These are phyloP conservation scores for Marasmius sp. DNA, from an alignment of 1,284 basidiomycete genomes.

Conservation along the genomic window DNA sequence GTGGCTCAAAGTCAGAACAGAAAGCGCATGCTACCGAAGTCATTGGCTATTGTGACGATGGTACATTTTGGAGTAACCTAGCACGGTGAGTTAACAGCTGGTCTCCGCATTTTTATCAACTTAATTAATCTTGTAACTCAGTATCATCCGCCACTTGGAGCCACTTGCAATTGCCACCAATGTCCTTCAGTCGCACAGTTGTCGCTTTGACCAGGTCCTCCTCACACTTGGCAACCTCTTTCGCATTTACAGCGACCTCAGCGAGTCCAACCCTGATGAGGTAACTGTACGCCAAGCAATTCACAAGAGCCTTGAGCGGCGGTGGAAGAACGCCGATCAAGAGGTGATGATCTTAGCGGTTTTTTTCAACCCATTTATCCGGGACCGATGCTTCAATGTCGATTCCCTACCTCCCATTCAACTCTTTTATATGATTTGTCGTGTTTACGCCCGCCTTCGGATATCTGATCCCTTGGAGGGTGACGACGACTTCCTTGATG, in stretches of 20 bases:
- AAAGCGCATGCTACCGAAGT: conserved; percentile 15
- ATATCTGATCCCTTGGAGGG: background rate
- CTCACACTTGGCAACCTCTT: conserved; percentile 25
- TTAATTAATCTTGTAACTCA: conserved; percentile 18
- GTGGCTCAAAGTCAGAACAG: conserved; percentile 16
- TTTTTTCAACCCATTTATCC: conserved; percentile 26
- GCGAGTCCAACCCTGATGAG: background rate
- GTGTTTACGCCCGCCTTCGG: background rate
- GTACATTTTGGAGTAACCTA: conserved; percentile 24
- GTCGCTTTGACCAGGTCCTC: conserved; percentile 25
- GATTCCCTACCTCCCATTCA: background rate
- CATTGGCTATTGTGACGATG: conserved; percentile 5
- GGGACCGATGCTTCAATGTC: conserved; percentile 11
- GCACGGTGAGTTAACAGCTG: conserved; percentile 15
- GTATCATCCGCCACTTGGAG: conserved; percentile 5
- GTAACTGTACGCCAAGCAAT: conserved; percentile 11
- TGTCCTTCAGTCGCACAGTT: conserved; percentile 22
- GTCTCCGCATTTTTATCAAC: background rate
- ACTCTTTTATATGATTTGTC: background rate
- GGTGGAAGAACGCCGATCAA: conserved; percentile 27
- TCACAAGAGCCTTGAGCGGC: conserved; percentile 22
- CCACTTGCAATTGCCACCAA: conserved; percentile 33
- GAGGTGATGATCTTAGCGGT: conserved; percentile 26
- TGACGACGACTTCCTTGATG: background rate
- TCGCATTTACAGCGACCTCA: conserved; percentile 13